Evolutionary conservation across 306 rosid species (phyloP), one percentile per base, ranked within the genome.

Genomic region (Rosa chinensis): DNA sequence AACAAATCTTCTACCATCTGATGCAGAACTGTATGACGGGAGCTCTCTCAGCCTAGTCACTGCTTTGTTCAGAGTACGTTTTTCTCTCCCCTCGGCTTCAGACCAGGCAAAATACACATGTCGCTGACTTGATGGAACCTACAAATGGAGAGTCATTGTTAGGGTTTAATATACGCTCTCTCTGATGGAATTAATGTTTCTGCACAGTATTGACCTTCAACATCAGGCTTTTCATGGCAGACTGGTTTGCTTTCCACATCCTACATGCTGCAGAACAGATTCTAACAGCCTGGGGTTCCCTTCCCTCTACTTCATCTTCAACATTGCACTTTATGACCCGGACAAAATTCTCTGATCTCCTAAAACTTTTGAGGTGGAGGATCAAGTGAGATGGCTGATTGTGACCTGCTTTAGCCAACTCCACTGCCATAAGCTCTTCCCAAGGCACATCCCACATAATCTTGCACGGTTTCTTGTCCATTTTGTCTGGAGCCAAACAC

Each of bases 111-210:
- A 95, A 72, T 76, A 81, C 68, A 93, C 99, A 44, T 82, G 81
- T 85, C 98, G 88, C 90, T 95, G 98, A 85, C 98, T 91, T 70
- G 99, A 89, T 77, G 99, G 99, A 91, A 95, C 99, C 99, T 95
- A 87, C 53, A 81, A 78, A 81, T 80, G 50, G 48, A 76, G 52
- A 78, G 79, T 49, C 80, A 70, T 63, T n/a, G 72, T 85, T 75
- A 89, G 83, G 68, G 70, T 67, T 58, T 70, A 66, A 80, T 43
- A 63, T 77, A 81, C 70, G 16, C 80, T 44, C 79, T 74, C 62
- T 37, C 56, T 55, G 16, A 70, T 80, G 78, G 58, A 84, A 81
- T 50, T 39, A 81, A 42, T 53, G 43, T 75, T 58, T 72, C 68
- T 47, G 39, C n/a, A 63, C 66, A 77, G 58, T 55, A 76, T 87